phyloP scores from a whole-genome alignment of 1,139 yeast genomes.

The Geotrichum bryndzae region DNA sequence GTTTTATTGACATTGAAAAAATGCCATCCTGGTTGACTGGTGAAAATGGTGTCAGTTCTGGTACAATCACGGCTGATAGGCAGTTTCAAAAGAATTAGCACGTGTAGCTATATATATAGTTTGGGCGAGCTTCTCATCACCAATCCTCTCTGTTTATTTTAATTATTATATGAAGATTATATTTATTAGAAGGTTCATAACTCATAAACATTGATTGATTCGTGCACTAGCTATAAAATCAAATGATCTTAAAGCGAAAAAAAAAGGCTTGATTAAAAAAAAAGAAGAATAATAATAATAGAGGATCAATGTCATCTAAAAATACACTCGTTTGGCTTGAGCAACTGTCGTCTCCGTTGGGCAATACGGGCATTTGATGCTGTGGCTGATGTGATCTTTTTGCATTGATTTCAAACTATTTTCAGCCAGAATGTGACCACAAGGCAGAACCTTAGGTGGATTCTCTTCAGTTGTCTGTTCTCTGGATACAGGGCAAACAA shows the following conservation, averaged over 20 bases:
- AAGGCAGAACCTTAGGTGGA: constrained; percentile 59
- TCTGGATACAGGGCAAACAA: constrained; percentile 85
- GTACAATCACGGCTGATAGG: constrained; percentile 44
- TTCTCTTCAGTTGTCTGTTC: constrained; percentile 64
- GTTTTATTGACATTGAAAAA: constrained; percentile 46
- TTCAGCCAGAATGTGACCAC: constrained; percentile 56
- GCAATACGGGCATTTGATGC: constrained; percentile 65
- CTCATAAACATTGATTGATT: background rate
- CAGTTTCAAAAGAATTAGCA: constrained; percentile 25
- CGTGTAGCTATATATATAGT: background rate
- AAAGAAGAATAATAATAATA: background rate
- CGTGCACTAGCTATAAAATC: background rate
- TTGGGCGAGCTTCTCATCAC: background rate
- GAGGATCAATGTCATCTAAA: constrained; percentile 18
- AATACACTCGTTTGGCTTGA: constrained; percentile 29
- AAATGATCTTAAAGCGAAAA: background rate
- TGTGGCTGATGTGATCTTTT: constrained; percentile 32
- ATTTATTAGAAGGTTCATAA: background rate
- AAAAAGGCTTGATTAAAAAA: background rate
- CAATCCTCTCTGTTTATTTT: background rate
- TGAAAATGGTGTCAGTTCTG: constrained; percentile 53
- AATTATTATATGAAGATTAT: no score
- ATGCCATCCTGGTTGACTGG: constrained; percentile 81
- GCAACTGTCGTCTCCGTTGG: constrained; percentile 40
- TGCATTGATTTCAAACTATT: constrained; percentile 43